A percentile compares a stretch with the other conserved stretches of the same genome.
phyloP scores from a whole-genome alignment of 164 flowering plant species.

The Dillenia suffruticosa region DNA sequence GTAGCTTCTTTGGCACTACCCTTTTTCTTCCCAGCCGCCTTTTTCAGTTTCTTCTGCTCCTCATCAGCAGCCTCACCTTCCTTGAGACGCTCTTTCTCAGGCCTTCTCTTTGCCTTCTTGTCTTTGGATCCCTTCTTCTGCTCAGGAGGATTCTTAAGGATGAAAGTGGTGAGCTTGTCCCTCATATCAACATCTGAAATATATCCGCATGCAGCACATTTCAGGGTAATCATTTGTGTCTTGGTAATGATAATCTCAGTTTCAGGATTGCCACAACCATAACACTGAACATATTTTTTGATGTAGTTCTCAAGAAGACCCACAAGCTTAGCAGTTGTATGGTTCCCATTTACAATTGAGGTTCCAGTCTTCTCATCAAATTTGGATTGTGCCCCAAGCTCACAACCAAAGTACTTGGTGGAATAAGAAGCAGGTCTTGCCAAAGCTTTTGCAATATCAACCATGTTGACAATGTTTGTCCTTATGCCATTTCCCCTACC shows the following conservation, averaged over 20 bases:
- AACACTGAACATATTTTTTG: constrained; percentile 91
- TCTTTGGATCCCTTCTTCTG: constrained; percentile 75
- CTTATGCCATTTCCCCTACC: constrained; percentile 97
- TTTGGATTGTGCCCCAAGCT: constrained; percentile 93
- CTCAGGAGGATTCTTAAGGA: constrained; percentile 86
- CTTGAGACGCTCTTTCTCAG: constrained; percentile 90
- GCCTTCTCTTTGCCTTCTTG: constrained; percentile 89
- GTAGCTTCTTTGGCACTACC: constrained; percentile 28
- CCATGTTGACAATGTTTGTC: constrained; percentile 90
- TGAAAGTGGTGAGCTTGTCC: constrained; percentile 85
- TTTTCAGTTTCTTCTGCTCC: constrained; percentile 67
- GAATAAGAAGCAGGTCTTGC: constrained; percentile 89
- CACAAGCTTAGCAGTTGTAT: constrained; percentile 82
- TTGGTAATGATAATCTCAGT: constrained; percentile 75
- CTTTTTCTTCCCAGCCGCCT: constrained; percentile 57
- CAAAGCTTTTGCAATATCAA: constrained; percentile 85
- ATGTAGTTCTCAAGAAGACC: constrained; percentile 85
- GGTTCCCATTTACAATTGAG: constrained; percentile 83
- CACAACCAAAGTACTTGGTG: constrained; percentile 87
- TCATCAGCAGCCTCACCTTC: constrained; percentile 94
- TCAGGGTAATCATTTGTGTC: constrained; percentile 74
- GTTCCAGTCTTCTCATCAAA: constrained; percentile 87
- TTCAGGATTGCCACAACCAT: constrained; percentile 95
- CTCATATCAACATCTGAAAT: constrained; percentile 94
- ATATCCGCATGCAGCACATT: constrained; percentile 94